A percentile compares a stretch with the other conserved stretches of the same genome.
phyloP scores from a whole-genome alignment of 148 eudicot genomes.

The Bassia scoparia region DNA sequence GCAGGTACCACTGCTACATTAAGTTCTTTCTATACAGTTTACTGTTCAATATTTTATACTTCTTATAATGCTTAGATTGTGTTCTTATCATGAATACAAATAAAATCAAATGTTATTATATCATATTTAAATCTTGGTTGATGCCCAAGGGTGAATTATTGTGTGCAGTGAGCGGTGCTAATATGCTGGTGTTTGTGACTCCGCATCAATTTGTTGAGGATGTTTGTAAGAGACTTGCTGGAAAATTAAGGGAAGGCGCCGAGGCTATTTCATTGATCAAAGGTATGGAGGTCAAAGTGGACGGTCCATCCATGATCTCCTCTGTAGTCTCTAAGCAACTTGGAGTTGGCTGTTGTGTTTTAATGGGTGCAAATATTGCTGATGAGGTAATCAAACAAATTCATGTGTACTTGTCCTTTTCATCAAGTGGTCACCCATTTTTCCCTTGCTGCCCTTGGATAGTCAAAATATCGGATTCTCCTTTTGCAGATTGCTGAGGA shows the following conservation, averaged over 20 bases:
- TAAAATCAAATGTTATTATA: too few species aligned
- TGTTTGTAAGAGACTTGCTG: conserved; percentile 58
- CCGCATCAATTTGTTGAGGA: conserved; percentile 94
- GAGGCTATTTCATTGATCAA: conserved; percentile 87
- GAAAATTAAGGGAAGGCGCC: conserved; percentile 58
- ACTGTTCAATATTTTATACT: too few species aligned
- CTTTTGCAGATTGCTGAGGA: conserved; percentile 75
- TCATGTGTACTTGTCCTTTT: neutral
- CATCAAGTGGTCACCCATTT: neutral
- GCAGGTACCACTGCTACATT: conserved; percentile 48
- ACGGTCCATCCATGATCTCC: conserved; percentile 92
- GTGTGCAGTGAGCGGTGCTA: conserved; percentile 72
- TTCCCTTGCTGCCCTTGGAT: neutral
- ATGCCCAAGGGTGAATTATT: neutral
- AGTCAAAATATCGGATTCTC: neutral
- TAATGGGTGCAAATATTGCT: conserved; percentile 98
- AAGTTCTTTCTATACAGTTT: neutral
- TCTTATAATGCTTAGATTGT: too few species aligned
- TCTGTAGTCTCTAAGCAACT: conserved; percentile 59
- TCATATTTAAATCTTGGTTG: neutral
- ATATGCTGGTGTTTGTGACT: conserved; percentile 89
- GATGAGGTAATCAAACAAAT: conserved; percentile 54
- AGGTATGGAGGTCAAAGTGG: conserved; percentile 95
- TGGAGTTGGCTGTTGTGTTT: conserved; percentile 67
- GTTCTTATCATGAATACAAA: too few species aligned